Evolutionary conservation across 352 stramenopile species (phyloP).

Genomic region (Globisporangium orthogonon): DNA sequence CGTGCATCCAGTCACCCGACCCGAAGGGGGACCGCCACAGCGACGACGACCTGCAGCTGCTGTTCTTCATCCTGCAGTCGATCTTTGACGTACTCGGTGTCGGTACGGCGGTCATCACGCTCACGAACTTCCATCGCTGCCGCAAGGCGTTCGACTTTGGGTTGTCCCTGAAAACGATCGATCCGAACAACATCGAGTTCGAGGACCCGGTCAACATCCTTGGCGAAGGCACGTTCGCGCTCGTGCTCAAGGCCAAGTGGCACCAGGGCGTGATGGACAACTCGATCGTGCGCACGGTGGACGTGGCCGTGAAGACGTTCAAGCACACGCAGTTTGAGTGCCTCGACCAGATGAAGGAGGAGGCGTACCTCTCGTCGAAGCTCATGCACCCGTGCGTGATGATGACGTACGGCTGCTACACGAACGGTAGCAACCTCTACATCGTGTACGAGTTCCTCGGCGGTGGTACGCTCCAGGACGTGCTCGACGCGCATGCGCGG

Average conservation of each 20-base stretch:
- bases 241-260: slow-evolving; percentile 72
- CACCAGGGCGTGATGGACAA: slow-evolving; percentile 43
- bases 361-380: slow-evolving; percentile 74
- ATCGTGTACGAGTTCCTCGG: slow-evolving; percentile 81
- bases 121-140: slow-evolving; percentile 71
- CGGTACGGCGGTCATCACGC: slow-evolving; percentile 56
- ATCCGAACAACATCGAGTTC: slow-evolving; percentile 72
- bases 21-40: background rate
- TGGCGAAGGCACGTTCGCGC: slow-evolving; percentile 74
- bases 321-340: slow-evolving; percentile 72
- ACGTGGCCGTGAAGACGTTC: slow-evolving; percentile 80
- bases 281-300: slow-evolving; percentile 36
- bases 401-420: slow-evolving; percentile 83
- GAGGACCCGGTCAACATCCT: slow-evolving; percentile 71
- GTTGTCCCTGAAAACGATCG: slow-evolving; percentile 71
- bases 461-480: slow-evolving; percentile 71
- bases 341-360: slow-evolving; percentile 75
- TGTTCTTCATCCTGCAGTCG: slow-evolving; percentile 48
- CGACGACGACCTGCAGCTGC: slow-evolving; percentile 17
- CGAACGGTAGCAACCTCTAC: slow-evolving; percentile 70
- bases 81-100: slow-evolving; percentile 67
- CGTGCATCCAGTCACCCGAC: slow-evolving; percentile 34
- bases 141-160: slow-evolving; percentile 74
- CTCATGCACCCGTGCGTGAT: slow-evolving; percentile 76
- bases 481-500: slow-evolving; percentile 41